Conservation (phyloP, 441 rosid genomes). For the Populus tomentosa region DNA sequence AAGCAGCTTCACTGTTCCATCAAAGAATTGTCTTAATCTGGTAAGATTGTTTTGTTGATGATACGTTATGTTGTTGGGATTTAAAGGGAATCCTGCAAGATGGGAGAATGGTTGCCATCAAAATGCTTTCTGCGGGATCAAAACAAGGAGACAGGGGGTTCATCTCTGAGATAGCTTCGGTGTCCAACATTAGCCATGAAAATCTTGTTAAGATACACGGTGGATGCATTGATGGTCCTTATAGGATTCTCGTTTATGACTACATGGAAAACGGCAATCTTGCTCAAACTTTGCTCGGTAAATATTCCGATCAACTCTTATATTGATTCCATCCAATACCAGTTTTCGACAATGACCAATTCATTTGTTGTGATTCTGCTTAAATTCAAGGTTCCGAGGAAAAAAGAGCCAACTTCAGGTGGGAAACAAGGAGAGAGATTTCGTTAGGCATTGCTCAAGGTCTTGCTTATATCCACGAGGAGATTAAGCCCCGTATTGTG, state of each 20-base stretch:
- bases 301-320: background rate
- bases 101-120: conserved; percentile 38
- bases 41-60: background rate
- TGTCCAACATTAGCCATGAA: conserved; percentile 37
- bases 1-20: too few species aligned
- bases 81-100: conserved; percentile 39
- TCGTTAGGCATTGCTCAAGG: conserved; percentile 65
- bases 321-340: background rate
- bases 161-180: conserved; percentile 38
- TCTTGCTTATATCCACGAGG: conserved; percentile 68
- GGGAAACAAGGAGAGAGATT: conserved; percentile 52
- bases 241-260: conserved; percentile 50
- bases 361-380: background rate
- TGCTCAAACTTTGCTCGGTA: conserved; percentile 33
- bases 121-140: conserved; percentile 41
- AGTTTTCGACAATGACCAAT: too few species aligned
- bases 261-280: conserved; percentile 56
- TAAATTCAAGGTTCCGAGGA: conserved; percentile 21
- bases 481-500: conserved; percentile 57
- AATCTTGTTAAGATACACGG: conserved; percentile 52
- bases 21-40: too few species aligned
- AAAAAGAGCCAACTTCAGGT: conserved; percentile 22
- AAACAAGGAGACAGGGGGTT: conserved; percentile 48
- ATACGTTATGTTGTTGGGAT: background rate
- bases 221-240: conserved; percentile 39